phyloP scores from a whole-genome alignment of 2,329 filamentous ascomycete species.

The Sporothrix sp. region DNA sequence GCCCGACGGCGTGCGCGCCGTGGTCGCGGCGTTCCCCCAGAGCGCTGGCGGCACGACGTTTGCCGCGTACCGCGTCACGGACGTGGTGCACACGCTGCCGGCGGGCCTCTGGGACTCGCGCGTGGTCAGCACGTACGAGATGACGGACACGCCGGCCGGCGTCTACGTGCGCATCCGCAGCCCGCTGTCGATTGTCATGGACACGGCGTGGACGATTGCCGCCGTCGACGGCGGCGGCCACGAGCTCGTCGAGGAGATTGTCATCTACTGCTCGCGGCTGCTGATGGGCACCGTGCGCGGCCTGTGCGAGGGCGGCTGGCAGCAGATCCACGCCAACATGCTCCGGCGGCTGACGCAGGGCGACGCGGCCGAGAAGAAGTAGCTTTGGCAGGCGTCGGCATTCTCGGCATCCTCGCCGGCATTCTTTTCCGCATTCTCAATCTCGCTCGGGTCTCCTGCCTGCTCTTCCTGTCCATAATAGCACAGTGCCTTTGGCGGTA shows the following conservation, averaged over 20 bases:
- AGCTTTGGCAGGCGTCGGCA: neutral
- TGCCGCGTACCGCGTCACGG: slow-evolving; percentile 39
- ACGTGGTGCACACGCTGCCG: slow-evolving; percentile 42
- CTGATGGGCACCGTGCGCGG: slow-evolving; percentile 39
- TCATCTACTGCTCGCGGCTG: slow-evolving; percentile 41
- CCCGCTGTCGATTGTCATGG: slow-evolving; percentile 42
- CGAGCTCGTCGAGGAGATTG: slow-evolving; percentile 40
- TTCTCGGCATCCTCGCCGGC: too few species aligned
- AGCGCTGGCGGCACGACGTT: slow-evolving; percentile 22
- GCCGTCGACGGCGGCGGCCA: slow-evolving; percentile 22
- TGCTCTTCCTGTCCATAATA: too few species aligned
- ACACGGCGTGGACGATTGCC: slow-evolving; percentile 40
- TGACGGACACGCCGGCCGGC: slow-evolving; percentile 37
- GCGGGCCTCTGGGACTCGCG: slow-evolving; percentile 46
- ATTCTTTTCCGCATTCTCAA: too few species aligned
- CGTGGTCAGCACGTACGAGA: slow-evolving; percentile 45
- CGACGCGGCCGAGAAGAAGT: neutral
- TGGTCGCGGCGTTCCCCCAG: slow-evolving; percentile 2
- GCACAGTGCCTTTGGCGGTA: too few species aligned
- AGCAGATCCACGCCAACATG: slow-evolving; percentile 41
- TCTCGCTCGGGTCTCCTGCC: too few species aligned
- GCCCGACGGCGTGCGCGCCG: slow-evolving; percentile 9
- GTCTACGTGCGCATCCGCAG: slow-evolving; percentile 42
- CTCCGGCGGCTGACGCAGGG: slow-evolving; percentile 27
- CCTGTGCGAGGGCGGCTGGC: slow-evolving; percentile 43